phyloP scores from a whole-genome alignment of 345 rosid species.

The Nephelium lappaceum region DNA sequence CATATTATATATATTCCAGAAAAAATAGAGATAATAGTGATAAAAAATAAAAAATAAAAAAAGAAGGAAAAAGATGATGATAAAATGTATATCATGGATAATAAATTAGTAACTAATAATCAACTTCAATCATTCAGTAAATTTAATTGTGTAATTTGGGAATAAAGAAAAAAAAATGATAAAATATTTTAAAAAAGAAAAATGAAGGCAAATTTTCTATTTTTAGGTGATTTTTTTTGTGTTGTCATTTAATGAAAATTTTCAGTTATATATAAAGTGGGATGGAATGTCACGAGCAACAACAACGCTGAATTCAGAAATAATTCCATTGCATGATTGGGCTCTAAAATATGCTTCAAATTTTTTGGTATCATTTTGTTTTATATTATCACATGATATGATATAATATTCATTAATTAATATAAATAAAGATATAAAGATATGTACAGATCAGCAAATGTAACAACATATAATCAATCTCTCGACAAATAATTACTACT shows the following conservation, averaged over 20 bases:
- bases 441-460: conserved; percentile 37
- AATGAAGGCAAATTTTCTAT: neutral
- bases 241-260: conserved; percentile 10
- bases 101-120: neutral
- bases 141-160: neutral
- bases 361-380: conserved; percentile 26
- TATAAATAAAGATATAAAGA: conserved; percentile 19
- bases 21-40: neutral
- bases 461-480: neutral
- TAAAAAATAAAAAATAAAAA: too few relatives aligned
- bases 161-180: neutral
- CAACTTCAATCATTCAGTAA: neutral
- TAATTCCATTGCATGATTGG: conserved; percentile 29
- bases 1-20: neutral
- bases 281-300: conserved; percentile 56
- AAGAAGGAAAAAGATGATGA: neutral
- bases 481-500: too few relatives aligned
- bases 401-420: neutral
- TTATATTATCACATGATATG: conserved; percentile 38
- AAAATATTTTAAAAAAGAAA: neutral
- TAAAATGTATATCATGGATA: too few relatives aligned
- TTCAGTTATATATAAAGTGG: conserved; percentile 15
- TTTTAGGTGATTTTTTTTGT: neutral
- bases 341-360: conserved; percentile 23
- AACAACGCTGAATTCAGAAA: conserved; percentile 39